phyloP scores from a whole-genome alignment of 306 rosid species.

The Ochetophila trinervis region DNA sequence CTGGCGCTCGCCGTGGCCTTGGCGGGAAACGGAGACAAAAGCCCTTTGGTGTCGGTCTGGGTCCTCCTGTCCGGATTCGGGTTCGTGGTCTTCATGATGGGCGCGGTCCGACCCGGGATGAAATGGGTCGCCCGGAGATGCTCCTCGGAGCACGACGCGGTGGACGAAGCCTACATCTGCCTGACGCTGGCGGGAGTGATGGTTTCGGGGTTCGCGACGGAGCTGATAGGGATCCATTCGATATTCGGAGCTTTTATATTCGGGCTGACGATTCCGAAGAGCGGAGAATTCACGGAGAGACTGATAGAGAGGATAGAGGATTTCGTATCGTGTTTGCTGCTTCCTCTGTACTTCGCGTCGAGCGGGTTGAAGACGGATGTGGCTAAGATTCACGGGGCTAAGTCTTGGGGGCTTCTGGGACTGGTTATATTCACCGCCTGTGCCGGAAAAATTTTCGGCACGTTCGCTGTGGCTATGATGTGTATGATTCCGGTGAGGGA shows the following conservation, averaged over 20 bases:
- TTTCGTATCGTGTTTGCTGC: conserved; percentile 69
- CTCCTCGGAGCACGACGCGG: conserved; percentile 37
- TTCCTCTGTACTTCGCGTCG: conserved; percentile 79
- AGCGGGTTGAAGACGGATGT: conserved; percentile 88
- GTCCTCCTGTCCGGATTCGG: conserved; percentile 62
- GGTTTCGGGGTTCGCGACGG: conserved; percentile 71
- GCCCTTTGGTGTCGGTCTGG: conserved; percentile 65
- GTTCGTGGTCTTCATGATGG: conserved; percentile 63
- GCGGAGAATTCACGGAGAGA: conserved; percentile 48
- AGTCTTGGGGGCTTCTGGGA: conserved; percentile 68
- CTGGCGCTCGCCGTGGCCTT: conserved; percentile 77
- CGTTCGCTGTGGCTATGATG: conserved; percentile 61
- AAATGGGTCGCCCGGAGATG: conserved; percentile 47
- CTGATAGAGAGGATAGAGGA: conserved; percentile 75
- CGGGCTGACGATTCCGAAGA: conserved; percentile 75
- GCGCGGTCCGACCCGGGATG: conserved; percentile 57
- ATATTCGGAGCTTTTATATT: conserved; percentile 84
- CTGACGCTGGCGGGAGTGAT: conserved; percentile 60
- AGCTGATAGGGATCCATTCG: conserved; percentile 75
- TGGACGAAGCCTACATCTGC: conserved; percentile 59
- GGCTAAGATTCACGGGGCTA: conserved; percentile 49
- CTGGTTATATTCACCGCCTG: conserved; percentile 68
- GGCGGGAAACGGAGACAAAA: conserved; percentile 46
- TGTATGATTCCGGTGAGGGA: conserved; percentile 65
- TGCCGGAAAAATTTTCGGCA: conserved; percentile 75